A percentile compares a stretch with the other conserved stretches of the same genome.
These are phyloP conservation scores for Tieghemiomyces parasiticus DNA, from an alignment of 192 early-diverging fungal genomes.

Conservation along the genomic window DNA sequence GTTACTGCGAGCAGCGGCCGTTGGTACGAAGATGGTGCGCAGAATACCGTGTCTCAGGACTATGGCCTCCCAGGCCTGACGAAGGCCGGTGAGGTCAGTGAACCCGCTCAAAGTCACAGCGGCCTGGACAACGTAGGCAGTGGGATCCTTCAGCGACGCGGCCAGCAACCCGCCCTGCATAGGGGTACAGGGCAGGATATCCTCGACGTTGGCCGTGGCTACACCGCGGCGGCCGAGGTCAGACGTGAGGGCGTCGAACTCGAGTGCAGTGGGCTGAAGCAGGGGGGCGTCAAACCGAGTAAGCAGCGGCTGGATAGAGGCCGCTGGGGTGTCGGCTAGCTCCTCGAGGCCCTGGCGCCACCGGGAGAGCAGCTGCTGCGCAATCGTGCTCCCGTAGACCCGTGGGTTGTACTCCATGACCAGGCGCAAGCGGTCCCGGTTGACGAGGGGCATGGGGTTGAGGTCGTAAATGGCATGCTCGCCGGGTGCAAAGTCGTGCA, in stretches of 20 bases:
- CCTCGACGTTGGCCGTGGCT: neutral
- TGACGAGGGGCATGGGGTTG: neutral
- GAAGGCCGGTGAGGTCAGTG: neutral
- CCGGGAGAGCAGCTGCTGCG: neutral
- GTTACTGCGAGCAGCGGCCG: neutral
- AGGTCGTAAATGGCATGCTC: neutral
- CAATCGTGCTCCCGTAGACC: neutral
- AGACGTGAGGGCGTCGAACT: neutral
- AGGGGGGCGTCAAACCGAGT: slow-evolving; percentile 1
- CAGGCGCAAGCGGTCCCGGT: neutral
- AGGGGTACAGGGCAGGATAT: neutral
- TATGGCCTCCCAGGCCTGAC: neutral
- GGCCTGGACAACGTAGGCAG: neutral
- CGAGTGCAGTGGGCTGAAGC: neutral
- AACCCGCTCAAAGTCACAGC: neutral
- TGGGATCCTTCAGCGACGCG: neutral
- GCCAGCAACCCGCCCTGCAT: neutral
- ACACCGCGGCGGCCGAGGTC: neutral
- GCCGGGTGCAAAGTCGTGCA: neutral
- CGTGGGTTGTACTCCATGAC: slow-evolving; percentile 1
- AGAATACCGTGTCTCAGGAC: neutral
- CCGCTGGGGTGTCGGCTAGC: neutral
- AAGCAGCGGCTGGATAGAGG: neutral
- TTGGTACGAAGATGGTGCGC: neutral
- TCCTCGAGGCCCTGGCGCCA: neutral